These are phyloP conservation scores for Pontederia crassipes DNA, from an alignment of 176 grass and related monocot genomes.

Conservation along the genomic window DNA sequence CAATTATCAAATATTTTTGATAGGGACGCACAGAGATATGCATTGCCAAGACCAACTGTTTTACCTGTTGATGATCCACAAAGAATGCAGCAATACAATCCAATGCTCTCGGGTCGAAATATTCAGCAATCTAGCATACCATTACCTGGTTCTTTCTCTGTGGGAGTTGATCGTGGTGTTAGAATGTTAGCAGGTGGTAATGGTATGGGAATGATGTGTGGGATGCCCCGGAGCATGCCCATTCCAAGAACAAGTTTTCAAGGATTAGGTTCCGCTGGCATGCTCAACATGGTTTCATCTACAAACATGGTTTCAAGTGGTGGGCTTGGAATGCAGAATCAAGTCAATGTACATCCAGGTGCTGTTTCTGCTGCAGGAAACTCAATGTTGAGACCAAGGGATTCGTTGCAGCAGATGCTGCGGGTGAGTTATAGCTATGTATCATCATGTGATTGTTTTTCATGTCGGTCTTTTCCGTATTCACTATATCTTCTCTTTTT, in stretches of 20 bases:
- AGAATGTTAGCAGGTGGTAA: conserved; percentile 47
- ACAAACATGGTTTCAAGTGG: conserved; percentile 63
- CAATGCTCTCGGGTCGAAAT: conserved; percentile 66
- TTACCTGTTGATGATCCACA: conserved; percentile 54
- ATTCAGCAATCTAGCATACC: conserved; percentile 59
- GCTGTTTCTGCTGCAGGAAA: conserved; percentile 40
- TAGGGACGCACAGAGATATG: conserved; percentile 63
- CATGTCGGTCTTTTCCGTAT: neutral
- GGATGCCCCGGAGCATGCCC: conserved; percentile 44
- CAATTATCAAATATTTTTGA: conserved; percentile 13
- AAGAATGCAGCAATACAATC: conserved; percentile 62
- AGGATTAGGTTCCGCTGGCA: conserved; percentile 46
- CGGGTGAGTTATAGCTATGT: conserved; percentile 44
- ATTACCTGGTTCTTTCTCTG: conserved; percentile 45
- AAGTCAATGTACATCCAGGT: conserved; percentile 46
- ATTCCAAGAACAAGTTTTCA: conserved; percentile 51
- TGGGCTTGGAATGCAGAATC: conserved; percentile 60
- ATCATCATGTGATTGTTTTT: conserved; percentile 8
- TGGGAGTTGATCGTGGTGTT: conserved; percentile 58
- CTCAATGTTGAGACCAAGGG: conserved; percentile 54
- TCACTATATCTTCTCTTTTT: conserved; percentile 10
- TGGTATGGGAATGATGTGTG: conserved; percentile 65
- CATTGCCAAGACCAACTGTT: conserved; percentile 44
- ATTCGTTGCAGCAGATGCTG: conserved; percentile 63
- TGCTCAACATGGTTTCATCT: conserved; percentile 62